These are phyloP conservation scores for Amanita brunnescens DNA, from an alignment of 768 basidiomycete genomes.

Conservation along the genomic window DNA sequence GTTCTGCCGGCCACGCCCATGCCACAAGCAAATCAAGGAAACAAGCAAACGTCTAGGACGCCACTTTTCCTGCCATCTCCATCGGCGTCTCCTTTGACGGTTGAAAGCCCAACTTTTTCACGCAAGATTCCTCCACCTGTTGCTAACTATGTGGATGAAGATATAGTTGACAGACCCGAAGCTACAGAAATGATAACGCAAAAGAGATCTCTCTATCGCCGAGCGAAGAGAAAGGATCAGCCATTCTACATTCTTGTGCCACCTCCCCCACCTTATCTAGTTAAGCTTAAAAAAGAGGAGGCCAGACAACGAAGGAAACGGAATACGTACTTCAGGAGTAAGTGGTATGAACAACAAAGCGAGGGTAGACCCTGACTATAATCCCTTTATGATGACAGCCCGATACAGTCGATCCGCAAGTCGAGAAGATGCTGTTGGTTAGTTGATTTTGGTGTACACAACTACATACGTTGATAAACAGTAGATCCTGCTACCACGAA, in stretches of 20 bases:
- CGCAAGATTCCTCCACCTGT: background rate
- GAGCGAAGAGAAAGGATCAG: background rate
- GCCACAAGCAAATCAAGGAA: background rate
- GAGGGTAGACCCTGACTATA: background rate
- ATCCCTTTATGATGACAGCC: background rate
- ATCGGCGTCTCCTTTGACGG: background rate
- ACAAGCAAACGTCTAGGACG: background rate
- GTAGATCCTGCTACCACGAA: background rate
- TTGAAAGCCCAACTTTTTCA: background rate
- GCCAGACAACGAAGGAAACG: constrained; percentile 4
- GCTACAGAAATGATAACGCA: background rate
- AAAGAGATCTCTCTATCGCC: background rate
- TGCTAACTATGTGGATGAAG: background rate
- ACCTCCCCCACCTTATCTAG: constrained; percentile 1
- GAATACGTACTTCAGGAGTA: background rate
- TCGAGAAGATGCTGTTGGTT: background rate
- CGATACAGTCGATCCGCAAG: background rate
- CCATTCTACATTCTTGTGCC: constrained; percentile 5
- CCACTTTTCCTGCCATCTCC: constrained; percentile 6
- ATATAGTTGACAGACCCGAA: background rate
- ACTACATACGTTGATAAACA: background rate
- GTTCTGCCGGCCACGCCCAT: background rate
- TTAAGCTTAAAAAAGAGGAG: constrained; percentile 3
- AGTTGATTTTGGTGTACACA: background rate
- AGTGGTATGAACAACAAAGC: background rate